Evolutionary conservation across 371 early-diverging fungal species (phyloP).

Genomic region (Rhizopus delemar): DNA sequence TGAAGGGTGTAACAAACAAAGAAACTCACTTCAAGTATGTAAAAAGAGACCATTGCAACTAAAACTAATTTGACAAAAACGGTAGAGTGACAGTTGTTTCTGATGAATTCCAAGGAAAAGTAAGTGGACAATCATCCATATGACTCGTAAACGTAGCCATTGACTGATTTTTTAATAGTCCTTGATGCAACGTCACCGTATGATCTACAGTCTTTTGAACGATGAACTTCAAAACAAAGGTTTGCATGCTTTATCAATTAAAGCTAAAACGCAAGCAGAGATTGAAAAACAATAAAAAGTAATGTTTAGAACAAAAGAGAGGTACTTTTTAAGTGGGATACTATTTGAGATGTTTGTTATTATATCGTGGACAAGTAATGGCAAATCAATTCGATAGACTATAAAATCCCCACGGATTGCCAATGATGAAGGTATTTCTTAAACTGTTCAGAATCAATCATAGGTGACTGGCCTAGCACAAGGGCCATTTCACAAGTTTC

Average conservation of each 20-base stretch:
- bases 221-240: constrained; percentile 58
- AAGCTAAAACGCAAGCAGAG: constrained; percentile 63
- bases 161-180: constrained; percentile 24
- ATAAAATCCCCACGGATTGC: constrained; percentile 7
- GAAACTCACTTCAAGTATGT: constrained; percentile 77
- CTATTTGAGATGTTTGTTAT: too few species aligned
- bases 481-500: constrained; percentile 7
- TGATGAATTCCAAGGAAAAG: constrained; percentile 63
- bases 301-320: too few species aligned
- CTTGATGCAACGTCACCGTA: constrained; percentile 71
- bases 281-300: constrained; percentile 26
- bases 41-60: neutral
- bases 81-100: constrained; percentile 66
- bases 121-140: constrained; percentile 21
- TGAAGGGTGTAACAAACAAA: constrained; percentile 69
- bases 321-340: too few species aligned
- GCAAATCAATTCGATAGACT: too few species aligned
- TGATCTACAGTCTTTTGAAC: constrained; percentile 58
- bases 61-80: neutral
- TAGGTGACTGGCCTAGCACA: neutral
- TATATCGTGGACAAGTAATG: too few species aligned
- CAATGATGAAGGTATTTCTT: constrained; percentile 5
- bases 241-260: constrained; percentile 64
- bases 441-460: neutral
- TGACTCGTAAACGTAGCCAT: neutral